These are phyloP conservation scores for Daldinia bambusicola DNA, from an alignment of 495 filamentous ascomycete species.

Conservation along the genomic window DNA sequence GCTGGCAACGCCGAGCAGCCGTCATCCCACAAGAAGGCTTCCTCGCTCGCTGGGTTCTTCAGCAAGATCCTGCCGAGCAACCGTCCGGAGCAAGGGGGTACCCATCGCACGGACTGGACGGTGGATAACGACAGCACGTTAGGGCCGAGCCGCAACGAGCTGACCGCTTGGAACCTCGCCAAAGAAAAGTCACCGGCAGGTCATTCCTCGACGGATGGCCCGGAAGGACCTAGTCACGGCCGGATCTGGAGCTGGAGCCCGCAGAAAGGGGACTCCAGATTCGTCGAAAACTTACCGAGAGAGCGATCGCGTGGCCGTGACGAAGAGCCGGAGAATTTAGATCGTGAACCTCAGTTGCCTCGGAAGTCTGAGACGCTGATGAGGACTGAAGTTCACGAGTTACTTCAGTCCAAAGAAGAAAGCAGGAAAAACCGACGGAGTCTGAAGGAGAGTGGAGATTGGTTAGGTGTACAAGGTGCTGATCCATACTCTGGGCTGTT, in stretches of 20 bases:
- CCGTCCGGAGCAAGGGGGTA: slow-evolving; percentile 57
- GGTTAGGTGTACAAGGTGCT: slow-evolving; percentile 64
- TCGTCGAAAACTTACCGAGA: slow-evolving; percentile 26
- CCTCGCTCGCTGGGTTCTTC: slow-evolving; percentile 49
- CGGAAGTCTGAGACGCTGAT: slow-evolving; percentile 23
- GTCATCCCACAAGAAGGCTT: slow-evolving; percentile 36
- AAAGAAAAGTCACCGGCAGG: slow-evolving; percentile 26
- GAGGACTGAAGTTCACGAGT: slow-evolving; percentile 34
- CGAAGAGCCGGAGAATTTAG: slow-evolving; percentile 34
- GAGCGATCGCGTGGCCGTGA: slow-evolving; percentile 26
- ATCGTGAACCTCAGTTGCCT: slow-evolving; percentile 36
- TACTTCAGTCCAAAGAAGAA: slow-evolving; percentile 53
- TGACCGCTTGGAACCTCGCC: slow-evolving; percentile 46
- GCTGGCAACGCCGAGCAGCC: slow-evolving; percentile 3
- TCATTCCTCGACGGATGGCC: slow-evolving; percentile 3
- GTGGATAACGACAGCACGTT: slow-evolving; percentile 32
- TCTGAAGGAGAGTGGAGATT: slow-evolving; percentile 61
- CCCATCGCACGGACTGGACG: slow-evolving; percentile 43
- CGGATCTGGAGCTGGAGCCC: slow-evolving; percentile 38
- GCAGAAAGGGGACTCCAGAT: slow-evolving; percentile 33
- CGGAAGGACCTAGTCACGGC: slow-evolving; percentile 25
- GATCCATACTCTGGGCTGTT: slow-evolving; percentile 63
- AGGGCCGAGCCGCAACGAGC: slow-evolving; percentile 26
- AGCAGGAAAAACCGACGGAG: slow-evolving; percentile 51
- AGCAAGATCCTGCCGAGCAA: slow-evolving; percentile 54